Evolutionary conservation across 1,284 basidiomycete species (phyloP).

Genomic region (Puccinia novopanici): DNA sequence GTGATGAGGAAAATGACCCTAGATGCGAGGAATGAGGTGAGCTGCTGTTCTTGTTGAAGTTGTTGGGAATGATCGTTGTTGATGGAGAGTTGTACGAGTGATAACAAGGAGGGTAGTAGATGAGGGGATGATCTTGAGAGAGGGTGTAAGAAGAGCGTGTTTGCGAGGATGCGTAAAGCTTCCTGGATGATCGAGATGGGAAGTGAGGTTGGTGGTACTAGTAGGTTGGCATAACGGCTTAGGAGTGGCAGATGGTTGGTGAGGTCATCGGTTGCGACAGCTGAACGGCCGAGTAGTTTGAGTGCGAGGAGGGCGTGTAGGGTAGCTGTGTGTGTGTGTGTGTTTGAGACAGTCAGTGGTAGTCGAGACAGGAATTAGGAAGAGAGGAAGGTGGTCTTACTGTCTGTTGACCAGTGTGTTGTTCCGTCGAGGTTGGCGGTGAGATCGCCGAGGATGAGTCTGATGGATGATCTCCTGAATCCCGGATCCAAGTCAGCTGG

Average conservation of each 20-base stretch:
- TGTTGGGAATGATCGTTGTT: neutral
- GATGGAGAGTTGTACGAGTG: conserved; percentile 11
- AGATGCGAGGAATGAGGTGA: conserved; percentile 69
- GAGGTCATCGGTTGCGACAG: conserved; percentile 33
- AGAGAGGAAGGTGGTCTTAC: neutral
- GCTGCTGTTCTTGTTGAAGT: neutral
- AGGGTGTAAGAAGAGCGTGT: conserved; percentile 45
- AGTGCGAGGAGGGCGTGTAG: conserved; percentile 12
- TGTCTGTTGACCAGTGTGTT: conserved; percentile 41
- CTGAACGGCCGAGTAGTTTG: conserved; percentile 24
- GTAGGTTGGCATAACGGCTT: conserved; percentile 32
- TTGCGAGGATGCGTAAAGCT: conserved; percentile 34
- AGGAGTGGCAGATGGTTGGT: conserved; percentile 27
- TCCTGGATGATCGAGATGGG: conserved; percentile 21
- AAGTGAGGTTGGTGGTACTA: neutral
- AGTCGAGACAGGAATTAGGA: neutral
- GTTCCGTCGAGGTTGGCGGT: conserved; percentile 21
- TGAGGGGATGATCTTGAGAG: conserved; percentile 34
- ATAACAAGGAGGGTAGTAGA: conserved; percentile 33
- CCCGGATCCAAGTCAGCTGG: conserved; percentile 18
- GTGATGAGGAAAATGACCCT: conserved; percentile 71
- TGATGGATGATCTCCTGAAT: conserved; percentile 35
- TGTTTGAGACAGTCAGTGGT: neutral
- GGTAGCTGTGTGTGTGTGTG: conserved; percentile 21
- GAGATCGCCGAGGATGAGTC: conserved; percentile 38